Conservation (phyloP, 805 yeast genomes). For the Nakazawaea molendinolei region DNA sequence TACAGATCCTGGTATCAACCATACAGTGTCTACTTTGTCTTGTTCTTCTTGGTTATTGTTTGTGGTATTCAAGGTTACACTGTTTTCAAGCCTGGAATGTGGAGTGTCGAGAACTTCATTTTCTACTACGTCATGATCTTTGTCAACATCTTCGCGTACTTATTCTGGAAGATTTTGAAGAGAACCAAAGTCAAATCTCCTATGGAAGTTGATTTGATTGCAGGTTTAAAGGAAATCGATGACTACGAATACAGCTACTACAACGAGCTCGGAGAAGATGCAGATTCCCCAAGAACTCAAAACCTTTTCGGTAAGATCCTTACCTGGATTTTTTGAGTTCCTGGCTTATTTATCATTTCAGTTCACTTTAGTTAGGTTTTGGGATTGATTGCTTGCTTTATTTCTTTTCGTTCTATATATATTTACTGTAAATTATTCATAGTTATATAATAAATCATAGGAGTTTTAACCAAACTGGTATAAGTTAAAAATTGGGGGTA, state of each 20-base stretch:
- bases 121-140: slow-evolving; percentile 38
- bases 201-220: slow-evolving; percentile 26
- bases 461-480: too few species aligned
- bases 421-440: too few species aligned
- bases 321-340: too few species aligned
- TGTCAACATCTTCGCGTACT: slow-evolving; percentile 28
- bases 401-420: too few species aligned
- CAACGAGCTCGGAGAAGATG: slow-evolving; percentile 4
- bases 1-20: slow-evolving; percentile 43
- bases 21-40: slow-evolving; percentile 21
- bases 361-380: too few species aligned
- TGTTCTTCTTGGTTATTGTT: slow-evolving; percentile 28
- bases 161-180: slow-evolving; percentile 30
- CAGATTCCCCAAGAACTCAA: too few species aligned
- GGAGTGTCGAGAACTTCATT: slow-evolving; percentile 34
- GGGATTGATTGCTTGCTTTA: background rate
- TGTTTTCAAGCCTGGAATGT: slow-evolving; percentile 31
- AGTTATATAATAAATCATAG: too few species aligned
- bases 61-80: slow-evolving; percentile 32
- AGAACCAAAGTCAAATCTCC: slow-evolving; percentile 30
- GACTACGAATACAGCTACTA: slow-evolving; percentile 25
- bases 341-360: too few species aligned
- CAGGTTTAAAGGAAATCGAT: slow-evolving; percentile 29
- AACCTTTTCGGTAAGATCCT: slow-evolving; percentile 3
- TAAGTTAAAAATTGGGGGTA: too few species aligned